A percentile compares a stretch with the other conserved stretches of the same genome.
Evolutionary conservation across 352 stramenopile species (phyloP).

Genomic region (Peronospora belbahrii): DNA sequence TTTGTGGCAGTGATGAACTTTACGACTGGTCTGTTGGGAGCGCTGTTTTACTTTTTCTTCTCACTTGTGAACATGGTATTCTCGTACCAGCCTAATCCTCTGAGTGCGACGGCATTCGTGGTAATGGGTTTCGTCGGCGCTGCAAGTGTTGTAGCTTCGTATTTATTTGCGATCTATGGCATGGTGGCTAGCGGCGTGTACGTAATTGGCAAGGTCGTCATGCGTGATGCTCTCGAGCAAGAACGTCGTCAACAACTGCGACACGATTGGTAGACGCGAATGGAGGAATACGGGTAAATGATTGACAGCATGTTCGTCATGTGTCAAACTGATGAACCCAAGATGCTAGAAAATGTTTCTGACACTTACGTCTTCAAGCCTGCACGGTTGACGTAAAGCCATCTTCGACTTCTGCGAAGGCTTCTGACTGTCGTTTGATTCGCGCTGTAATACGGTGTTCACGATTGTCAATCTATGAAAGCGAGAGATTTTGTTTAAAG

Average conservation of each 20-base stretch:
- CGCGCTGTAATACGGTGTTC: too few relatives aligned
- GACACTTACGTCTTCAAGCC: too few relatives aligned
- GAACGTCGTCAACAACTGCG: slow-evolving; percentile 56
- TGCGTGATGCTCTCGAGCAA: slow-evolving; percentile 71
- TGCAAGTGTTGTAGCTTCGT: slow-evolving; percentile 75
- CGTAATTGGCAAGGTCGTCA: slow-evolving; percentile 65
- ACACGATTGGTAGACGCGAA: slow-evolving; percentile 24
- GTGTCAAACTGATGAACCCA: too few relatives aligned
- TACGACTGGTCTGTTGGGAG: slow-evolving; percentile 74
- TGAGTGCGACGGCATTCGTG: slow-evolving; percentile 69
- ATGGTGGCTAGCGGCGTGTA: slow-evolving; percentile 79
- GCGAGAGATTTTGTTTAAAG: too few relatives aligned
- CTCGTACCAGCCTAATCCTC: slow-evolving; percentile 75
- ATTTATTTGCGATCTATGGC: slow-evolving; percentile 80
- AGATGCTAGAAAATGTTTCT: too few relatives aligned
- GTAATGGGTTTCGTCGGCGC: slow-evolving; percentile 64
- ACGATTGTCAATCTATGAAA: too few relatives aligned
- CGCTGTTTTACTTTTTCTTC: slow-evolving; percentile 83
- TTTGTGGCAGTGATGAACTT: slow-evolving; percentile 83
- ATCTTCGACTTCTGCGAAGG: too few relatives aligned
- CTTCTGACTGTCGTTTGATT: too few relatives aligned
- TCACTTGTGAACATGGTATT: slow-evolving; percentile 76
- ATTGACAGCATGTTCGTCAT: too few relatives aligned
- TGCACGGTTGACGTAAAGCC: too few relatives aligned
- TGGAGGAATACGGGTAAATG: not conserved